Conservation (phyloP, 768 basidiomycete genomes). For the Coprinellus micaceus region DNA sequence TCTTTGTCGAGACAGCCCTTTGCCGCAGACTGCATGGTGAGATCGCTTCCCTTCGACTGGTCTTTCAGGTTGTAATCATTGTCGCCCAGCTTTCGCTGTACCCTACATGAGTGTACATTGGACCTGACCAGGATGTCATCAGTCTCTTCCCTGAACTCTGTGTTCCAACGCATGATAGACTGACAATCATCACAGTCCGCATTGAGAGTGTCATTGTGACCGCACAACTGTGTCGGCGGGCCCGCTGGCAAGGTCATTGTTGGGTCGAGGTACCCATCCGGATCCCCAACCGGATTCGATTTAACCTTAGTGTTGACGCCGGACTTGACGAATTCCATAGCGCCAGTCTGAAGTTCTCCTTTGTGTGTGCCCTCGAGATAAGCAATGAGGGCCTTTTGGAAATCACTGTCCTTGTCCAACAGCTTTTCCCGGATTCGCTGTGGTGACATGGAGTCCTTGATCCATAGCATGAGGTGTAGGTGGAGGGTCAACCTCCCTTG, state of each 20-base stretch:
- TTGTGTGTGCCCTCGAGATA: slow-evolving; percentile 30
- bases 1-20: slow-evolving; percentile 26
- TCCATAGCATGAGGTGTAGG: slow-evolving; percentile 35
- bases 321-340: slow-evolving; percentile 14
- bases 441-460: slow-evolving; percentile 21
- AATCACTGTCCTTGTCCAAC: slow-evolving; percentile 19
- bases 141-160: slow-evolving; percentile 14
- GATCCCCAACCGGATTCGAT: not conserved
- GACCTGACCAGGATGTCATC: slow-evolving; percentile 27
- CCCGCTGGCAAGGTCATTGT: slow-evolving; percentile 19
- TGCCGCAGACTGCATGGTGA: not conserved
- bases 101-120: slow-evolving; percentile 27
- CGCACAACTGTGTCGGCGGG: slow-evolving; percentile 13
- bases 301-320: not conserved
- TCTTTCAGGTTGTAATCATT: not conserved
- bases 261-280: slow-evolving; percentile 18
- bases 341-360: slow-evolving; percentile 28
- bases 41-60: not conserved
- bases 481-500: slow-evolving; percentile 36
- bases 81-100: not conserved
- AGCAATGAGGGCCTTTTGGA: slow-evolving; percentile 22
- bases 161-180: slow-evolving; percentile 11
- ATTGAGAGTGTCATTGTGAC: not conserved
- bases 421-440: slow-evolving; percentile 28
- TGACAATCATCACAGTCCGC: slow-evolving; percentile 16